Evolutionary conservation across 2,329 filamentous ascomycete species (phyloP), one percentile per base, ranked within the genome.

Genomic region (Colletotrichum limetticola): DNA sequence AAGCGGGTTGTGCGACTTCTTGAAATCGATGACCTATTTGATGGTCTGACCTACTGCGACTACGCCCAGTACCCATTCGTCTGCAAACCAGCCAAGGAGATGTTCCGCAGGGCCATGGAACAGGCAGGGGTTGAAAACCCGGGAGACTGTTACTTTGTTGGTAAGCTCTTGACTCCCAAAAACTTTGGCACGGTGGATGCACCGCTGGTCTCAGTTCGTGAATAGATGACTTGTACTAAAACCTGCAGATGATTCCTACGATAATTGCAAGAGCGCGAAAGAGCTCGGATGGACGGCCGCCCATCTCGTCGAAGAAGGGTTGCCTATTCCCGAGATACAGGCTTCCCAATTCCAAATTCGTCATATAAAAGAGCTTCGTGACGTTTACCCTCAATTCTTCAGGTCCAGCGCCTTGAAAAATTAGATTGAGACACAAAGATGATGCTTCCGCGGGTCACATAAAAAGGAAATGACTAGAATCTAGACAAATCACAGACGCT

Each of bases 41-140:
- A 98, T 75, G 97, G 97, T 4, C 90, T 98, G 74, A 99, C 97
- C 0, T 99, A 91, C 82, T 99, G 97, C 80, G 94, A 99, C 82
- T 99, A 99, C 82, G 88, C 86, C 6, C 84, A 89, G 19, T 85
- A 90, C 42, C 92, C 90, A 2, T 87, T 99, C 74, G 83, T 97
- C 58, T 98, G 97, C 86, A 99, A 99, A 82, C 97, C 97, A 3
- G 89, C 93, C 67, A 86, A 87, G 65, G 90, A 91, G 59, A 97
- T 97, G 93, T 99, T 91, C 80, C 89, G 88, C 49, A 98, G 97
- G 84, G 97, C 94, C 3, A 98, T 98, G 93, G 85, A 82, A 53
- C 93, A 98, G 77, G 95, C 96, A 0, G 93, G 92, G 0, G 90
- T 93, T 0, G 87, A 89, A 16, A 87, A 89, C 35, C 84, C 86